Evolutionary conservation across 345 rosid species (phyloP).

Genomic region (Excoecaria cochinchinensis): DNA sequence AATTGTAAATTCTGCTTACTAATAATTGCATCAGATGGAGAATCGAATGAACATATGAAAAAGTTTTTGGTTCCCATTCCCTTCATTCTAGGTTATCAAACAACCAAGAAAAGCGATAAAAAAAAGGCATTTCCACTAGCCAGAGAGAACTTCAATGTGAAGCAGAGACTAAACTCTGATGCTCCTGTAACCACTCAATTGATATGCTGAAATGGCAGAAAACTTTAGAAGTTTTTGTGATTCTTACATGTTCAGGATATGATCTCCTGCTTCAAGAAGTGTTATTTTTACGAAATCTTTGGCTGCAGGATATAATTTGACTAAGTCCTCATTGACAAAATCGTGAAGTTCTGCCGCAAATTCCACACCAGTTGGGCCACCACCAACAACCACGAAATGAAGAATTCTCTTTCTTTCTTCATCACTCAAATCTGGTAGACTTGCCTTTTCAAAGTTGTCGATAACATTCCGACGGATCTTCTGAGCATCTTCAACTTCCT

Average conservation of each 20-base stretch:
- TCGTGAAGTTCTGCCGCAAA: conserved; percentile 98
- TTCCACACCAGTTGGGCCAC: conserved; percentile 99
- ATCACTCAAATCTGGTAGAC: conserved; percentile 74
- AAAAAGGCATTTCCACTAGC: neutral
- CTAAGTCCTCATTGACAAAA: conserved; percentile 79
- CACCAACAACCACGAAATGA: conserved; percentile 97
- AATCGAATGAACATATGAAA: neutral
- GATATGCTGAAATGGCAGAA: neutral
- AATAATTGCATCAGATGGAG: neutral
- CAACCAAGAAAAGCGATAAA: neutral
- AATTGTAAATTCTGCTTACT: neutral
- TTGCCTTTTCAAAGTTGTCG: conserved; percentile 90
- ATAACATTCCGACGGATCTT: conserved; percentile 75
- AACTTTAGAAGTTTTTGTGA: neutral
- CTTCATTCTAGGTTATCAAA: neutral
- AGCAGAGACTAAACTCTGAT: neutral
- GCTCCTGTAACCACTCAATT: neutral
- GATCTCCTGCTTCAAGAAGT: conserved; percentile 95
- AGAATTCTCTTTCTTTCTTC: conserved; percentile 87
- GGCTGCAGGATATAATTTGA: conserved; percentile 72
- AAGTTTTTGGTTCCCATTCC: neutral
- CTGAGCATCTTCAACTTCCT: conserved; percentile 99
- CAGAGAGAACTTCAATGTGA: neutral
- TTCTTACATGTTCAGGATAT: conserved; percentile 79
- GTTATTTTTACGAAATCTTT: conserved; percentile 66